Base-by-base conservation (phyloP, 148 eudicot species). In the Cornus kousa region DNA sequence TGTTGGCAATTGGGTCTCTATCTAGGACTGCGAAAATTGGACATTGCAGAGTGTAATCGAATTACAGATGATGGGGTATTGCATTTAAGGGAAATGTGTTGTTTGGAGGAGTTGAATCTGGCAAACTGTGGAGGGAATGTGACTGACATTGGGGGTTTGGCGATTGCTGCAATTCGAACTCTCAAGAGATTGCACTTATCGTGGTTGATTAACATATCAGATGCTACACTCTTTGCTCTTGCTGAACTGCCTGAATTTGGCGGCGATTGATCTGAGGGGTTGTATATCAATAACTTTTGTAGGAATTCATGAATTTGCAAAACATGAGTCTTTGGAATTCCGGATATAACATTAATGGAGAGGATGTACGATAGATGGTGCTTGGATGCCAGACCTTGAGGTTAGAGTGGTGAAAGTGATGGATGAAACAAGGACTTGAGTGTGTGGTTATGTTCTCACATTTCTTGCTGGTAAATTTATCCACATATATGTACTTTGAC, bases 31-130 rank as follows among this genome's bases (percentile, higher is more conserved):
- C 32, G 69, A 55, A 80, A 75, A 39, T 64, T 75, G 50, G 79
- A 37, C 8, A 31, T 80, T 64, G 71, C 83, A n/a, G 83, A 71
- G 24, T 80, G 83, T 76, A 75, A 80, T 59, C 70, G 70, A 53
- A 75, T 75, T 60, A 80, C 79, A 9, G 83, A 80, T 62, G 5
- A 39, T 20, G 83, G 83, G 20, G 22, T 80, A 23, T 76, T 69
- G 46, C 71, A 39, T 8, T 64, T 80, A 71, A 50, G 33, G 70
- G 48, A 80, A 32, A 68, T 80, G 74, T 19, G 24, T 9, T 39
- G 79, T 32, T 80, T 75, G 74, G 83, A 75, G 79, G 83, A 80
- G 35, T 71, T 80, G 71, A 62, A 71, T 62, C 48, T 80, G 71
- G 83, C 57, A 5, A 75, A 75, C 35, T 80, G 83, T 71, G 83